phyloP scores from a whole-genome alignment of 164 flowering plant genomes.

The Chimonanthus praecox region DNA sequence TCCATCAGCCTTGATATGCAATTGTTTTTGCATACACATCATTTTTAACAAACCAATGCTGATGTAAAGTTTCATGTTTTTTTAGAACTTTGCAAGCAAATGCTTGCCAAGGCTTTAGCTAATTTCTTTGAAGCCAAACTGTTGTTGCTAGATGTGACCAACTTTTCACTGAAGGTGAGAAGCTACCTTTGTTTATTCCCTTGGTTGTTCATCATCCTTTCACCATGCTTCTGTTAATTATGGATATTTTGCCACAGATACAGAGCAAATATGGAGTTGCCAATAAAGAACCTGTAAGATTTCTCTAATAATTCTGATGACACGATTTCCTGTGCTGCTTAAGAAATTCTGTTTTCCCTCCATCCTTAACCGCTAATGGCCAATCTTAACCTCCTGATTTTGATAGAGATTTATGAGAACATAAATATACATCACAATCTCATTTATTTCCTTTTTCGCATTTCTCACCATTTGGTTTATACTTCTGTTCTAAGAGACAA shows the following conservation, averaged over 20 bases:
- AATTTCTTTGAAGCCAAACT: slow-evolving; percentile 86
- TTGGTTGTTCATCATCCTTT: background rate
- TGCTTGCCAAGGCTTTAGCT: slow-evolving; percentile 96
- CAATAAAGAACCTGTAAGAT: slow-evolving; percentile 64
- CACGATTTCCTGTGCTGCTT: background rate
- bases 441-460: background rate
- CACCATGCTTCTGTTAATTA: background rate
- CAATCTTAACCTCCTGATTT: background rate
- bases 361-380: background rate
- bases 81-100: slow-evolving; percentile 90
- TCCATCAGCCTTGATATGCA: background rate
- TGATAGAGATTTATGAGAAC: background rate
- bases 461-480: background rate
- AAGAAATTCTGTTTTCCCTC: background rate
- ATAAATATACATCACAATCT: background rate
- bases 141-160: slow-evolving; percentile 76
- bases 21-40: background rate
- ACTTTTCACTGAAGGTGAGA: slow-evolving; percentile 79
- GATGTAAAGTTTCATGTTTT: slow-evolving; percentile 7
- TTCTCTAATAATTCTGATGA: background rate
- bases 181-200: background rate
- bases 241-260: slow-evolving; percentile 43
- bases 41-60: background rate
- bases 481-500: slow-evolving; percentile 5
- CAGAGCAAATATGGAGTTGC: slow-evolving; percentile 74